These are phyloP conservation scores for Smithsoniella earleae DNA, from an alignment of 163 green algal species.

Conservation along the genomic window DNA sequence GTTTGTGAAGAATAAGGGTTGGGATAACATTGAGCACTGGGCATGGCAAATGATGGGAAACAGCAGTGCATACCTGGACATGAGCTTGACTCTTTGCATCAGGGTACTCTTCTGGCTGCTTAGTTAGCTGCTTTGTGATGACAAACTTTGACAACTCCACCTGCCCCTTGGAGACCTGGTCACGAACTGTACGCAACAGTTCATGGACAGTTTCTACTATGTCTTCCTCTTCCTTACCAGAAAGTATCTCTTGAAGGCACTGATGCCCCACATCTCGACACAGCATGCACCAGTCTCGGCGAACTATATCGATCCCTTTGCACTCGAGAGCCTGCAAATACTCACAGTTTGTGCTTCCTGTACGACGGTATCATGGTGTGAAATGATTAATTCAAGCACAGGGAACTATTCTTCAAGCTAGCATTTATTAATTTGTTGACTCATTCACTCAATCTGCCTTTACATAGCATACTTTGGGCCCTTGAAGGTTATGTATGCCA, in stretches of 20 bases:
- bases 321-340: slow-evolving; percentile 65
- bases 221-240: slow-evolving; percentile 60
- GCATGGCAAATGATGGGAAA: too few species aligned
- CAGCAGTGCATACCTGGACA: slow-evolving; percentile 67
- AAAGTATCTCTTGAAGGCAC: slow-evolving; percentile 78
- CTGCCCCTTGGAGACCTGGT: slow-evolving; percentile 36
- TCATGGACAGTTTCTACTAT: slow-evolving; percentile 68
- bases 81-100: slow-evolving; percentile 88
- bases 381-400: too few species aligned
- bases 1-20: too few species aligned
- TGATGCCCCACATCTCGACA: slow-evolving; percentile 78
- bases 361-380: too few species aligned
- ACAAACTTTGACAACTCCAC: slow-evolving; percentile 72
- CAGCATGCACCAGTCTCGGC: slow-evolving; percentile 90
- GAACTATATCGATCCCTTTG: slow-evolving; percentile 97
- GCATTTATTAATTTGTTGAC: too few species aligned
- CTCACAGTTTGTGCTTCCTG: too few species aligned
- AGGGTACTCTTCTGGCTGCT: slow-evolving; percentile 85
- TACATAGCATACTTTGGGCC: too few species aligned
- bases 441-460: slow-evolving; percentile 40
- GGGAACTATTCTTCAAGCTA: too few species aligned
- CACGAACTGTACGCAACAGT: slow-evolving; percentile 48
- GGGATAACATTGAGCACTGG: too few species aligned
- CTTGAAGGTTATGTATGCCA: too few species aligned
- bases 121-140: slow-evolving; percentile 97